Evolutionary conservation across 2,329 filamentous ascomycete genomes (phyloP).

Genomic region (Emydomyces testavorans): DNA sequence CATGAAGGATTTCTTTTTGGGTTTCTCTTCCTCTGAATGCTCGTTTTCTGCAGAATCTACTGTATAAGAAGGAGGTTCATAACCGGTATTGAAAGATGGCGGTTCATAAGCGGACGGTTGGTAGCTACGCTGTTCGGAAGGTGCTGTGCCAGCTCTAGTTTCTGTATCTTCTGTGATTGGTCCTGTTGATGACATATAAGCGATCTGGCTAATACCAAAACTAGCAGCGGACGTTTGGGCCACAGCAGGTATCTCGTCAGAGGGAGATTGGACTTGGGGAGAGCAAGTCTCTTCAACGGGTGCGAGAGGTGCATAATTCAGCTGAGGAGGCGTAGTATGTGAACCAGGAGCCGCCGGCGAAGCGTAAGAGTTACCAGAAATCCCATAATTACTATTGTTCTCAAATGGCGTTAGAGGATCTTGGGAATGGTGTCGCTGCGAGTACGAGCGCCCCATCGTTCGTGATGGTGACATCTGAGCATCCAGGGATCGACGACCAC

Average conservation of each 20-base stretch:
- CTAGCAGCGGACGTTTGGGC: neutral
- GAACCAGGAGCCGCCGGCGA: slow-evolving; percentile 11
- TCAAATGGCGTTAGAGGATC: slow-evolving; percentile 29
- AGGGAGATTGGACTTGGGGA: slow-evolving; percentile 18
- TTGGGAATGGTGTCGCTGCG: slow-evolving; percentile 30
- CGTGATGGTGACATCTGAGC: slow-evolving; percentile 35
- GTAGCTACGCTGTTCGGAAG: neutral
- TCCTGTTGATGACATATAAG: neutral
- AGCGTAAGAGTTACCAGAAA: slow-evolving; percentile 22
- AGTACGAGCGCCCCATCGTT: slow-evolving; percentile 20
- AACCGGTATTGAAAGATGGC: slow-evolving; percentile 21
- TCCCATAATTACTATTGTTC: slow-evolving; percentile 25
- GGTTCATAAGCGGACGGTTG: slow-evolving; percentile 28
- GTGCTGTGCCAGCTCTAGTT: neutral
- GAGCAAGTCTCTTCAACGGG: slow-evolving; percentile 31
- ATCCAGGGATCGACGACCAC: slow-evolving; percentile 40
- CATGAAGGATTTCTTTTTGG: slow-evolving; percentile 68
- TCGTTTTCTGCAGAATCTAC: slow-evolving; percentile 42
- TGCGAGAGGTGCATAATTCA: slow-evolving; percentile 30
- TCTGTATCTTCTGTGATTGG: neutral
- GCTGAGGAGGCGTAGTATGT: slow-evolving; percentile 26
- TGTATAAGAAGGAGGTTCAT: slow-evolving; percentile 26
- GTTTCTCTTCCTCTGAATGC: slow-evolving; percentile 42
- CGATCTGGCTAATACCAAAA: slow-evolving; percentile 1
- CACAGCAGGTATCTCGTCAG: neutral